Evolutionary conservation across 2,329 filamentous ascomycete species (phyloP).

Genomic region (Emmonsiellopsis sp.): DNA sequence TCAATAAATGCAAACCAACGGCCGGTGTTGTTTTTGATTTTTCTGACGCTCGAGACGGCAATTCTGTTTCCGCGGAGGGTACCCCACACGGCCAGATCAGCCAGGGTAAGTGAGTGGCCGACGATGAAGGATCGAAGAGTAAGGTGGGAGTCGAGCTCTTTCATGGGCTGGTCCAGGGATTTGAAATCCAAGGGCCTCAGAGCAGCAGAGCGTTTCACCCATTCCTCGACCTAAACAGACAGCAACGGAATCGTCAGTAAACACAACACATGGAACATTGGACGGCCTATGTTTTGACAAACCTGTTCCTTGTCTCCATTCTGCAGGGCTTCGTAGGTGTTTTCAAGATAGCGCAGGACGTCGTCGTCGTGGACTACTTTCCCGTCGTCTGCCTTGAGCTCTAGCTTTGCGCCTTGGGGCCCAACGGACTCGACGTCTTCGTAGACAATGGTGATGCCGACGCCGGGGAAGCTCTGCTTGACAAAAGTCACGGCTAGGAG

Average conservation of each 20-base stretch:
- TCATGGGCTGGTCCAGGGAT: conserved; percentile 13
- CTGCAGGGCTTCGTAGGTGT: conserved; percentile 9
- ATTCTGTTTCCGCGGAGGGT: conserved; percentile 16
- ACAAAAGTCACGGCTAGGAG: conserved; percentile 11
- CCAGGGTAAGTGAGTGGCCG: conserved; percentile 13
- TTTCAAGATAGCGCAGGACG: conserved; percentile 10
- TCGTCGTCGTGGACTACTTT: conserved; percentile 11
- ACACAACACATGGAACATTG: neutral
- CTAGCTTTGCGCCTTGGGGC: conserved; percentile 7
- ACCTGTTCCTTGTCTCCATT: conserved; percentile 11
- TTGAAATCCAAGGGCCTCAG: conserved; percentile 13
- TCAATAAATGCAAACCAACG: conserved; percentile 18
- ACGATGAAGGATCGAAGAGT: conserved; percentile 14
- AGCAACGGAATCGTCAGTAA: neutral
- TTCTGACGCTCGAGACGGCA: conserved; percentile 8
- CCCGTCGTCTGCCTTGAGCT: conserved; percentile 9
- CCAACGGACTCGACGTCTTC: conserved; percentile 12
- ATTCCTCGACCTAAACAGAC: conserved; percentile 12
- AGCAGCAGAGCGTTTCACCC: conserved; percentile 11
- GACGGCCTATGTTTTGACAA: neutral
- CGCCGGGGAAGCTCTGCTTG: conserved; percentile 8
- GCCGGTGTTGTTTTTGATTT: conserved; percentile 5
- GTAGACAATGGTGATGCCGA: conserved; percentile 7
- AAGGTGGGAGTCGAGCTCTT: conserved; percentile 15
- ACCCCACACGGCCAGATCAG: conserved; percentile 15